Evolutionary conservation across 1,284 basidiomycete species (phyloP).

Genomic region (Sphagnurus paluster): DNA sequence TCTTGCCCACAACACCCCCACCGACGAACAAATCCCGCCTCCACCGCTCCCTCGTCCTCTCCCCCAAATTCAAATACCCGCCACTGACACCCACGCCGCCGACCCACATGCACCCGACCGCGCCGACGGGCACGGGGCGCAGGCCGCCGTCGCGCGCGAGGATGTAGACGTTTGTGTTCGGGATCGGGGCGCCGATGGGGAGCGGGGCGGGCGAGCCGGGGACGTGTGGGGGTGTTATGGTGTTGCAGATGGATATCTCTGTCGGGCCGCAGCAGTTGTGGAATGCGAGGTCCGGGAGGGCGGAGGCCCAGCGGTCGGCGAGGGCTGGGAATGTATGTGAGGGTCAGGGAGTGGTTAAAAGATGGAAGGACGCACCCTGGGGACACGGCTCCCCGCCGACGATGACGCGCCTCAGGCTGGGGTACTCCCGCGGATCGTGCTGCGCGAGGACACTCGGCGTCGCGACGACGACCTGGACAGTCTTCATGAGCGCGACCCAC

Average conservation of each 20-base stretch:
- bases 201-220: conserved; percentile 42
- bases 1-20: neutral
- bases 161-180: conserved; percentile 56
- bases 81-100: conserved; percentile 34
- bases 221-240: conserved; percentile 33
- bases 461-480: conserved; percentile 56
- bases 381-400: conserved; percentile 63
- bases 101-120: conserved; percentile 37
- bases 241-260: conserved; percentile 57
- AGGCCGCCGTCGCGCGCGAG: conserved; percentile 38
- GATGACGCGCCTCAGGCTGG: conserved; percentile 55
- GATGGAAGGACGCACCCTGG: conserved; percentile 37
- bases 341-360: neutral
- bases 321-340: conserved; percentile 31
- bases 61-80: conserved; percentile 33
- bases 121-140: conserved; percentile 38
- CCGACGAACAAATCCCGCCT: conserved; percentile 30
- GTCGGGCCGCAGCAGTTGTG: conserved; percentile 56
- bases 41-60: conserved; percentile 34
- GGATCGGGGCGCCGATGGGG: conserved; percentile 50
- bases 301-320: conserved; percentile 46
- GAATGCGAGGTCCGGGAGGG: conserved; percentile 36
- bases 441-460: conserved; percentile 53
- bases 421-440: conserved; percentile 56
- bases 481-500: conserved; percentile 58